Percentiles rank a stretch among this genome's conserved stretches.
These are phyloP conservation scores for Spirogloea muscicola DNA, from an alignment of 139 green algal species.

Conservation along the genomic window DNA sequence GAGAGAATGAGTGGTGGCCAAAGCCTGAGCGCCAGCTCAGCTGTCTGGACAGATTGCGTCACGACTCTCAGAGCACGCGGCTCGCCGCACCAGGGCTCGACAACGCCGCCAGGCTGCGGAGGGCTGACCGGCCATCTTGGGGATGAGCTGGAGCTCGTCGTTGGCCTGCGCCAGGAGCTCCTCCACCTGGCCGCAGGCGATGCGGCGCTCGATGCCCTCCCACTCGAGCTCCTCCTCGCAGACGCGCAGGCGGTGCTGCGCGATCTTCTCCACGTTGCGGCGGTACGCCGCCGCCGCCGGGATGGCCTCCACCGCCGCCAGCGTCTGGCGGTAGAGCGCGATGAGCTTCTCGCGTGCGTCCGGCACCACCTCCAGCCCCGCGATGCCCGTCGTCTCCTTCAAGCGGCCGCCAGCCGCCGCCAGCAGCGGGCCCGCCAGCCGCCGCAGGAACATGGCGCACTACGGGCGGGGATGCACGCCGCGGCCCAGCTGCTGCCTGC, in stretches of 20 bases:
- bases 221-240: constrained; percentile 17
- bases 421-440: constrained; percentile 25
- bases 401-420: no score
- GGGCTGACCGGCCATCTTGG: constrained; percentile 46
- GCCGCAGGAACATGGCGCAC: no score
- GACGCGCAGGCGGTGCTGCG: constrained; percentile 14
- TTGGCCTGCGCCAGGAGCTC: constrained; percentile 51
- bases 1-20: no score
- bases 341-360: constrained; percentile 34
- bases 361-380: constrained; percentile 39
- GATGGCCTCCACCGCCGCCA: constrained; percentile 33
- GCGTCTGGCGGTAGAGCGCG: constrained; percentile 28
- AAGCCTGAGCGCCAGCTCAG: no score
- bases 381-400: constrained; percentile 47
- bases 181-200: constrained; percentile 51
- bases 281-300: constrained; percentile 42
- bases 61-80: no score
- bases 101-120: no score
- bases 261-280: constrained; percentile 41
- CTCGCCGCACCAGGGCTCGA: no score
- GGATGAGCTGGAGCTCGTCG: constrained; percentile 53
- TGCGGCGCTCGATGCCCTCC: constrained; percentile 27
- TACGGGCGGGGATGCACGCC: no score
- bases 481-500: no score
- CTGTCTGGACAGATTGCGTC: no score